phyloP scores from a whole-genome alignment of 2,329 filamentous ascomycete species.

The Alternaria viburni region DNA sequence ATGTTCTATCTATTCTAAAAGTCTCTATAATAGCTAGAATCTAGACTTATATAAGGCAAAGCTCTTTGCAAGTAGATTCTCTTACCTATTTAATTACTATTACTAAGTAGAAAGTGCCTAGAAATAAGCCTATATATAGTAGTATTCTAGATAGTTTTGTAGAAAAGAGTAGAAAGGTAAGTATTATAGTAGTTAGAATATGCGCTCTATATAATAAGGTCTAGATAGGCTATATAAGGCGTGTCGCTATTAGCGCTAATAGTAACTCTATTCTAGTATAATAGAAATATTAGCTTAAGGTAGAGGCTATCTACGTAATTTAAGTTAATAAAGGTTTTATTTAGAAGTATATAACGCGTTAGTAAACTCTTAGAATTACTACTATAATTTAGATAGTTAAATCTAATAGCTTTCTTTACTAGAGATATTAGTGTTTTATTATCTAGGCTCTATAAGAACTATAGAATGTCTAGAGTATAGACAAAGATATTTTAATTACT shows the following conservation, averaged over 20 bases:
- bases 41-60: conserved; percentile 6
- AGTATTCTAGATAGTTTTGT: conserved; percentile 84
- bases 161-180: conserved; percentile 78
- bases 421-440: conserved; percentile 14
- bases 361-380: conserved; percentile 7
- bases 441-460: conserved; percentile 9
- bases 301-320: conserved; percentile 15
- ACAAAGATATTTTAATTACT: conserved; percentile 69
- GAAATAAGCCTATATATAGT: conserved; percentile 65
- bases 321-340: conserved; percentile 12
- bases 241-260: conserved; percentile 59
- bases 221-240: conserved; percentile 78
- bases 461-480: neutral
- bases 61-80: neutral
- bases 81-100: conserved; percentile 69
- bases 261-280: conserved; percentile 17
- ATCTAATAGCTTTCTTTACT: conserved; percentile 18
- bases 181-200: conserved; percentile 74
- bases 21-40: conserved; percentile 67
- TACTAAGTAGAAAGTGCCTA: conserved; percentile 77
- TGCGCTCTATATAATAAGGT: conserved; percentile 74
- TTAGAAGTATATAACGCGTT: conserved; percentile 9
- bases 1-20: conserved; percentile 72
- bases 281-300: conserved; percentile 27
- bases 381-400: conserved; percentile 19